Evolutionary conservation across 768 basidiomycete genomes (phyloP).

Genomic region (Austroboletus eburneus): DNA sequence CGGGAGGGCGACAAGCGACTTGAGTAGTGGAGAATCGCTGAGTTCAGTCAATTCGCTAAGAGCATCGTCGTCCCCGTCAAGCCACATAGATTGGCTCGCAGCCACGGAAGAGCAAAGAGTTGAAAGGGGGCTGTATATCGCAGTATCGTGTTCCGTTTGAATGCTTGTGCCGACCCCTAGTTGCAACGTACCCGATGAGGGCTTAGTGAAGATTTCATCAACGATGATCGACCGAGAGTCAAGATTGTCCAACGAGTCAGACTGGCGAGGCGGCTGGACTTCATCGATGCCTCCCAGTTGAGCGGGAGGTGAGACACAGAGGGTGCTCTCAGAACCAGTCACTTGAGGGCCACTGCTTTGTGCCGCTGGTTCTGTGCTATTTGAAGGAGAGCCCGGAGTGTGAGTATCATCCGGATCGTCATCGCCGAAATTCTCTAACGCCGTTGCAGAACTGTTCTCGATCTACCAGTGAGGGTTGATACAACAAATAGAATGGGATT

Average conservation of each 20-base stretch:
- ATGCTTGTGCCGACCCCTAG: neutral
- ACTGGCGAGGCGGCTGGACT: neutral
- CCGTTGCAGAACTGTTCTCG: slow-evolving; percentile 10
- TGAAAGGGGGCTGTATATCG: no score
- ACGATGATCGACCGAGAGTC: neutral
- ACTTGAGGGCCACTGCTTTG: neutral
- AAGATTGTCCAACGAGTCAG: neutral
- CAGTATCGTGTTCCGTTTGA: neutral
- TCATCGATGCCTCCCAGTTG: neutral
- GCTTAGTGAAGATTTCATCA: neutral
- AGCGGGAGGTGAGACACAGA: neutral
- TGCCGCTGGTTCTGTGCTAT: neutral
- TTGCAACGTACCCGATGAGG: neutral
- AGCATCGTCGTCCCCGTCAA: slow-evolving; percentile 12
- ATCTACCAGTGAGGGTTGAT: slow-evolving; percentile 12
- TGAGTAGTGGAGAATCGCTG: slow-evolving; percentile 10
- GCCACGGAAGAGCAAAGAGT: neutral
- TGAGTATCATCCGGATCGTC: slow-evolving; percentile 5
- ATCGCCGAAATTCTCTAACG: slow-evolving; percentile 5
- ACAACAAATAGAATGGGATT: neutral
- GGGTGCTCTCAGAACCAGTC: neutral
- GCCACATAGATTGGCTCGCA: neutral
- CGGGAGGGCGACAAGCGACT: neutral
- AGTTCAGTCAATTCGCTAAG: slow-evolving; percentile 31
- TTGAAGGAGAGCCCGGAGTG: neutral